phyloP scores from a whole-genome alignment of 2,329 filamentous ascomycete species.

The Fusarium zealandicum region DNA sequence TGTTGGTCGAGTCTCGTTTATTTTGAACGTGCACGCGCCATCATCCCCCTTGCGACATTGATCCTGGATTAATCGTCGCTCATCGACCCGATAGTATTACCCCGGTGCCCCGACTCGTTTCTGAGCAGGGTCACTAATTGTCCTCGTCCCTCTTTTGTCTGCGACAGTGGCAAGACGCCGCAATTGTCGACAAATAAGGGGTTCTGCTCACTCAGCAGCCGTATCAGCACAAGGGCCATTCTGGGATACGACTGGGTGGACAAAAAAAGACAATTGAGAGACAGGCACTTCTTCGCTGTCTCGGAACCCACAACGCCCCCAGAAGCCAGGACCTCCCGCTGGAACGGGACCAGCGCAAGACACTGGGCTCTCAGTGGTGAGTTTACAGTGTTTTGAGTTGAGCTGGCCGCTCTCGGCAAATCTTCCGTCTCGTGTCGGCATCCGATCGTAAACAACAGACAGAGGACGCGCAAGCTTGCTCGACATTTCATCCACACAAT shows the following conservation, averaged over 20 bases:
- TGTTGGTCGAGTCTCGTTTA: background rate
- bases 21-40: background rate
- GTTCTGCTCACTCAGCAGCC: constrained; percentile 1
- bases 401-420: constrained; percentile 2
- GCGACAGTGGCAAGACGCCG: constrained; percentile 19
- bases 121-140: constrained; percentile 8
- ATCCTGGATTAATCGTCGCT: constrained; percentile 10
- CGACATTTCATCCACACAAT: constrained; percentile 23
- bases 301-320: background rate
- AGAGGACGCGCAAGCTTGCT: constrained; percentile 33
- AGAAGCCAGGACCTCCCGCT: background rate
- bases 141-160: constrained; percentile 16
- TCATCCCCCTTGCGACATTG: background rate
- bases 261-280: background rate
- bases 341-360: constrained; percentile 1
- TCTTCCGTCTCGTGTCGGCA: constrained; percentile 13
- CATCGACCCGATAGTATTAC: constrained; percentile 25
- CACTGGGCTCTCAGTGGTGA: constrained; percentile 9
- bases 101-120: constrained; percentile 4
- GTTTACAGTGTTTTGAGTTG: constrained; percentile 15
- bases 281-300: background rate
- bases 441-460: background rate
- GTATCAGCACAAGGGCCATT: constrained; percentile 1
- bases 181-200: constrained; percentile 15
- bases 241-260: background rate